Evolutionary conservation across 192 early-diverging fungal species (phyloP).

Genomic region (Linnemannia hyalina): DNA sequence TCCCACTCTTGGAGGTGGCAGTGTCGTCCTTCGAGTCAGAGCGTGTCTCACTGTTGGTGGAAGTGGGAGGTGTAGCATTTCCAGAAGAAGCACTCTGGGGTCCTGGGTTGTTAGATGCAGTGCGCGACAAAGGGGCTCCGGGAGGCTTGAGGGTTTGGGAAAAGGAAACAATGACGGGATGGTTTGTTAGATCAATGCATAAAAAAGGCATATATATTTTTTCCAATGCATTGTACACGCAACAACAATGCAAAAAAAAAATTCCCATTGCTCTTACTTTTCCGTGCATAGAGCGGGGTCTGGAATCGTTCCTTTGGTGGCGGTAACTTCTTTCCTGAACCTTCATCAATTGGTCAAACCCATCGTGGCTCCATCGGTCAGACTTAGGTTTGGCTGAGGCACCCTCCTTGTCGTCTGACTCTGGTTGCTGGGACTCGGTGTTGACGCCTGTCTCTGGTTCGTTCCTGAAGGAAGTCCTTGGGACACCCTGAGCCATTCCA

Average conservation of each 20-base stretch:
- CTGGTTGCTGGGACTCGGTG: constrained; percentile 17
- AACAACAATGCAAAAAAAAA: background rate
- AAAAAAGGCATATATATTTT: background rate
- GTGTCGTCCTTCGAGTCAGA: background rate
- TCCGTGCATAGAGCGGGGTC: constrained; percentile 46
- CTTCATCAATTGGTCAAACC: constrained; percentile 64
- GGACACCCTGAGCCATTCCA: constrained; percentile 28
- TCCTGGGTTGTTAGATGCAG: constrained; percentile 17
- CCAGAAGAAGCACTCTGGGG: background rate
- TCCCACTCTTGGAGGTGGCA: background rate
- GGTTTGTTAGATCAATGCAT: background rate
- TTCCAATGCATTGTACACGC: background rate
- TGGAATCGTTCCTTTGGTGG: constrained; percentile 34
- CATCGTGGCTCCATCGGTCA: constrained; percentile 64
- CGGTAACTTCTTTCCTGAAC: constrained; percentile 59
- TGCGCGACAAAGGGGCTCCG: constrained; percentile 20
- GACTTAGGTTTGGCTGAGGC: constrained; percentile 21
- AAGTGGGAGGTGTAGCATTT: background rate
- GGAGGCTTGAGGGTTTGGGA: constrained; percentile 3
- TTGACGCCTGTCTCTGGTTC: background rate
- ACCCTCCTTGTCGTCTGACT: constrained; percentile 20
- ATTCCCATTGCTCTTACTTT: constrained; percentile 26
- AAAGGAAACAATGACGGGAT: background rate
- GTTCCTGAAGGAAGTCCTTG: constrained; percentile 33
- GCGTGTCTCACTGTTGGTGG: constrained; percentile 1